Percentiles rank a stretch among this genome's conserved stretches.
Evolutionary conservation across 768 basidiomycete genomes (phyloP).

Genomic region (Chalciporus piperatus): DNA sequence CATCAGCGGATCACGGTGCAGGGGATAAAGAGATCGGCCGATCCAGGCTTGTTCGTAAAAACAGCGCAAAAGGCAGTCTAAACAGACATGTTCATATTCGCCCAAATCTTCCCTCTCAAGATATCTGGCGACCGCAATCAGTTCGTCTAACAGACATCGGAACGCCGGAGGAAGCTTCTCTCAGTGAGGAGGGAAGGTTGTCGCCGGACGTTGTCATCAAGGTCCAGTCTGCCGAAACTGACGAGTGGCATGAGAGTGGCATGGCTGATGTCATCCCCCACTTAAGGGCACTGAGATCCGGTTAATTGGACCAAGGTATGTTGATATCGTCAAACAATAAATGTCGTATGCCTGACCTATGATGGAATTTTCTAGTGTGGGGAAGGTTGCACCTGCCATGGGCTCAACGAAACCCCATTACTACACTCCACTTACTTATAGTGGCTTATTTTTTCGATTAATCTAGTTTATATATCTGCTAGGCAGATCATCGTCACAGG

Average conservation of each 20-base stretch:
- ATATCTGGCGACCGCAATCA: not conserved
- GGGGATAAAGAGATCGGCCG: not conserved
- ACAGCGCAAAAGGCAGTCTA: not conserved
- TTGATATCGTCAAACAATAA: not conserved
- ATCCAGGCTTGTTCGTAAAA: not conserved
- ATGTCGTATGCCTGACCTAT: too few relatives aligned
- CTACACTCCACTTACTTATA: too few relatives aligned
- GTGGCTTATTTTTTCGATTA: too few relatives aligned
- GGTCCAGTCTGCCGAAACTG: conserved; percentile 10
- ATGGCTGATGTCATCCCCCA: conserved; percentile 30
- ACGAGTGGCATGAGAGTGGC: conserved; percentile 21
- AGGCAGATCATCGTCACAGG: too few relatives aligned
- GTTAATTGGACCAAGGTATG: not conserved
- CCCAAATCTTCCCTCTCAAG: not conserved
- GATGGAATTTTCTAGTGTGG: too few relatives aligned
- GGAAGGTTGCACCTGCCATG: too few relatives aligned
- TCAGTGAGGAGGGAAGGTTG: not conserved
- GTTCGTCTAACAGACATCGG: not conserved
- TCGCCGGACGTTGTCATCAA: conserved; percentile 9
- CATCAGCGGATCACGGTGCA: not conserved
- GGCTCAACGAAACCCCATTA: too few relatives aligned
- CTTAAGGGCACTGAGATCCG: conserved; percentile 22
- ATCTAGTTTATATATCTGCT: too few relatives aligned
- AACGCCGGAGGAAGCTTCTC: not conserved
- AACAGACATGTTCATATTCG: not conserved